Percentiles rank a stretch among this genome's conserved stretches.
Conservation (phyloP, 2,329 filamentous ascomycete genomes). For the Claviceps sp. region DNA sequence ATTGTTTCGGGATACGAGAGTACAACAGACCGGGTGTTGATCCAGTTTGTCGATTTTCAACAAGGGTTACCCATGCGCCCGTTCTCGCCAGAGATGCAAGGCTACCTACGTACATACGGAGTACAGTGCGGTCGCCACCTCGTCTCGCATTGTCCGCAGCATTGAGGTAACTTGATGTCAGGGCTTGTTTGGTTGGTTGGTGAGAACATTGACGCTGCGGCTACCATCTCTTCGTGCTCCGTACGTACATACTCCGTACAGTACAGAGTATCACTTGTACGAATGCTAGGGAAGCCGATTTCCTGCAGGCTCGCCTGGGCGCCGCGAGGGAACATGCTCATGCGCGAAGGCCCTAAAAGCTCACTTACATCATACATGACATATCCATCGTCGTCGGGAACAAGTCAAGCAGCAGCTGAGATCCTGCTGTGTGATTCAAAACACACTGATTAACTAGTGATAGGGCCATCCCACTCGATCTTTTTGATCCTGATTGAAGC, state of each 20-base stretch:
- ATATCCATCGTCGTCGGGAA: neutral
- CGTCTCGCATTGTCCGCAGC: neutral
- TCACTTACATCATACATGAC: neutral
- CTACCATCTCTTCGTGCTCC: too few relatives aligned
- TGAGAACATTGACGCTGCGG: too few relatives aligned
- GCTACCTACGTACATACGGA: too few relatives aligned
- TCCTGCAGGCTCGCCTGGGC: neutral
- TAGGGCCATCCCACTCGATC: neutral
- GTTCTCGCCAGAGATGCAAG: neutral
- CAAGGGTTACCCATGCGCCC: neutral
- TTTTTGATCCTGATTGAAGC: neutral
- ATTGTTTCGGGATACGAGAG: slow-evolving; percentile 3
- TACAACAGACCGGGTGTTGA: neutral
- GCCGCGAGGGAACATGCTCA: neutral
- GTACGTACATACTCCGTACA: too few relatives aligned
- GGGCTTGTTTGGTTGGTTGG: too few relatives aligned
- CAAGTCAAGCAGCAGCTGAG: neutral
- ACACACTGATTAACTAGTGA: neutral
- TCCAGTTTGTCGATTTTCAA: neutral
- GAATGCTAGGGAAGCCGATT: neutral
- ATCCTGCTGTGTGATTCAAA: neutral
- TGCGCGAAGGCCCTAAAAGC: neutral
- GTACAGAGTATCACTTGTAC: too few relatives aligned
- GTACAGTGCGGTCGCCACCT: neutral
- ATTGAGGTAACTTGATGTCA: too few relatives aligned